A percentile compares a stretch with the other conserved stretches of the same genome.
phyloP scores from a whole-genome alignment of 257 asterid genomes.

The Lycium barbarum region DNA sequence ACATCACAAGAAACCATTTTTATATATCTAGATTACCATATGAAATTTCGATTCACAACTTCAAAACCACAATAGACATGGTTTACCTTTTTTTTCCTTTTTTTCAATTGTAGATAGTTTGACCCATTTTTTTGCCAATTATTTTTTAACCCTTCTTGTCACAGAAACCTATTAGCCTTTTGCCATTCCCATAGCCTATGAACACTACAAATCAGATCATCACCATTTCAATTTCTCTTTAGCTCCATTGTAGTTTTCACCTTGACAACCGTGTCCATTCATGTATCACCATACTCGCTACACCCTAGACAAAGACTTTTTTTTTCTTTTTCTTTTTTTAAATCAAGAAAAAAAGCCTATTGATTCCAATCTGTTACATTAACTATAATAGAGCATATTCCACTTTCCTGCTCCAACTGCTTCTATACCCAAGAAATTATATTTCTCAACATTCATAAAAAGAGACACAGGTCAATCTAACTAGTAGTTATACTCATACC shows the following conservation, averaged over 20 bases:
- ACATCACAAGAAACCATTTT: slow-evolving; percentile 2
- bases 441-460: neutral
- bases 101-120: neutral
- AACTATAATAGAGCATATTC: slow-evolving; percentile 3
- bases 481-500: neutral
- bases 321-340: neutral
- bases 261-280: neutral
- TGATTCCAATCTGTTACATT: neutral
- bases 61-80: neutral
- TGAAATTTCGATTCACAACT: slow-evolving; percentile 7
- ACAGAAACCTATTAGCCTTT: neutral
- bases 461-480: neutral
- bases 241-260: neutral
- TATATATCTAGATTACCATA: slow-evolving; percentile 9
- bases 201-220: slow-evolving; percentile 10
- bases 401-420: neutral
- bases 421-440: neutral
- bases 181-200: slow-evolving; percentile 8
- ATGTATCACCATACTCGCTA: neutral
- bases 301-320: neutral
- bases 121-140: neutral
- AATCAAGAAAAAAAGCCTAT: neutral
- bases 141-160: neutral
- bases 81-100: neutral
- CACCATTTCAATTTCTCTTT: neutral